These are phyloP conservation scores for Saprolegnia parasitica DNA, from an alignment of 352 stramenopile genomes.

Conservation along the genomic window DNA sequence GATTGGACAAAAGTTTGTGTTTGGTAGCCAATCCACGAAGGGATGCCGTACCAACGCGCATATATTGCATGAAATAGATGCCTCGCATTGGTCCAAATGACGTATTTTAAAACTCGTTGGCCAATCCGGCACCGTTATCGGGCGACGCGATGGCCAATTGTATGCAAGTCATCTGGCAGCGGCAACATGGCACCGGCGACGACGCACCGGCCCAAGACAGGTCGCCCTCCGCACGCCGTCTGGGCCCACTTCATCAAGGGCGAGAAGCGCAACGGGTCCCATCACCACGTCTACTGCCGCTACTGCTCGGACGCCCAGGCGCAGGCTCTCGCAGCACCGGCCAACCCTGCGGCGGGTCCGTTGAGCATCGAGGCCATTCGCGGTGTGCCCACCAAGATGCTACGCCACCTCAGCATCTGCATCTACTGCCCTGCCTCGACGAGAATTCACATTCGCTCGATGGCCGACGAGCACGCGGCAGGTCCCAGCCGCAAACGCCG, in stretches of 20 bases:
- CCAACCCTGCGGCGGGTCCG: not conserved
- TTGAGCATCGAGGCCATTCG: slow-evolving; percentile 18
- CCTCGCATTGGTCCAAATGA: not conserved
- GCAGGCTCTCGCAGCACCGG: not conserved
- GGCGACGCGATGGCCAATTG: not conserved
- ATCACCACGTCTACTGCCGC: slow-evolving; percentile 25
- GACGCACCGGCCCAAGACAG: slow-evolving; percentile 5
- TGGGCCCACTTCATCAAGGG: slow-evolving; percentile 24
- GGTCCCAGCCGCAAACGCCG: not conserved
- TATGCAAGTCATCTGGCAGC: not conserved
- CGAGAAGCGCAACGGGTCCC: slow-evolving; percentile 22
- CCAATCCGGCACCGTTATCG: not conserved
- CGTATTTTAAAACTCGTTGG: not conserved
- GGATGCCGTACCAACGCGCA: too few species aligned
- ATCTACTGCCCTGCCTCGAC: not conserved
- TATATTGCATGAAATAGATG: not conserved
- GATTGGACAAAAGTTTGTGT: too few species aligned
- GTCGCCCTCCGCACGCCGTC: slow-evolving; percentile 16
- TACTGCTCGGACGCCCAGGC: slow-evolving; percentile 26
- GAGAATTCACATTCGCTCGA: slow-evolving; percentile 5
- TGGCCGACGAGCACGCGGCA: slow-evolving; percentile 3
- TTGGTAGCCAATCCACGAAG: too few species aligned
- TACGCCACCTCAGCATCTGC: slow-evolving; percentile 19
- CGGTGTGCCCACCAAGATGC: slow-evolving; percentile 19
- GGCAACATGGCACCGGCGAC: not conserved